Base-by-base conservation (phyloP, 2,329 filamentous ascomycete genomes). In the Zasmidium citrigriseum region DNA sequence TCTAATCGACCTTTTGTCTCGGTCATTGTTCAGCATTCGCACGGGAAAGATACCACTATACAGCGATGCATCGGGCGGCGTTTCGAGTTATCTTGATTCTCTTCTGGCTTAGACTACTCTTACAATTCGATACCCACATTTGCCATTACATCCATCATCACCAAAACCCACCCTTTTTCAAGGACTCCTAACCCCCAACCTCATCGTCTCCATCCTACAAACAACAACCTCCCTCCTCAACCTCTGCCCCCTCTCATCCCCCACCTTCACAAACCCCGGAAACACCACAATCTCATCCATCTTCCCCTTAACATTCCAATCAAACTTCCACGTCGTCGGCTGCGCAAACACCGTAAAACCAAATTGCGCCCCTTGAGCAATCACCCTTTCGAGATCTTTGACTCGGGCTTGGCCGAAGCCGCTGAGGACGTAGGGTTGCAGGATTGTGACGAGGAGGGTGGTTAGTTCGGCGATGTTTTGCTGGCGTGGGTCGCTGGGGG, bases 1-100 rank as follows among this genome's bases (percentile, higher is more conserved):
- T 72, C 73, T 95, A 69, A 89, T n/a, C 18, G 24, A 44, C 51
- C 46, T 48, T 55, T 41, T 52, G 54, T 41, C 16, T 46, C 52
- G 55, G 56, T 60, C 14, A 66, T 60, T 49, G 61, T 54, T 41
- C 16, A 4, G 51, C 50, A 44, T 24, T n/a, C 22, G 23, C 49
- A 23, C 57, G 22, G 22, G 46, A 48, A 47, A 57, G 51, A 58
- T 62, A 60, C 60, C 57, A 58, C 51, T 51, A 57, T 57, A 60
- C 44, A 60, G 27, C 53, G 22, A 34, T 53, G 55, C 55, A 48
- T 53, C 21, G 27, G 21, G 16, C 34, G 58, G 50, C 49, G 27
- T 53, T 54, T 20, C 46, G 20, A 16, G 47, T 9, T 21, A 22
- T 27, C 29, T 46, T 21, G 21, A 14, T 20, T 46, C 24, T 24